phyloP scores from a whole-genome alignment of 352 stramenopile genomes.

The Globisporangium iwayamae region DNA sequence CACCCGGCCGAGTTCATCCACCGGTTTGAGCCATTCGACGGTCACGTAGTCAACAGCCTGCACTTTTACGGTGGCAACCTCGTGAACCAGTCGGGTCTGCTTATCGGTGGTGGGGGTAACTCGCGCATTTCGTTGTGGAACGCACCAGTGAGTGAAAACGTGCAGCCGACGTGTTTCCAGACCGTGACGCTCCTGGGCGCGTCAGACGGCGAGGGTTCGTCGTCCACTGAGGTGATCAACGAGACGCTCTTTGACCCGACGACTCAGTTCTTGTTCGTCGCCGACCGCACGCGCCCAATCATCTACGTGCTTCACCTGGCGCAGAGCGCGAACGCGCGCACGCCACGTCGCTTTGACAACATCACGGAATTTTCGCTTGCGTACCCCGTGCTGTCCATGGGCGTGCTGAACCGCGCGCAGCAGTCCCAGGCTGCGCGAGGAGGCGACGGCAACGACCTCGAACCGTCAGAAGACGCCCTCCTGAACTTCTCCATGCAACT shows the following conservation, averaged over 20 bases:
- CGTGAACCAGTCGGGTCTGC: conserved; percentile 38
- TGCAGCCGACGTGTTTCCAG: conserved; percentile 54
- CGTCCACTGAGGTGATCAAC: conserved; percentile 27
- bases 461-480: conserved; percentile 16
- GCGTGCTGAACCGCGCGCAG: conserved; percentile 50
- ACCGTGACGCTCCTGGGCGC: conserved; percentile 47
- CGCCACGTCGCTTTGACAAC: conserved; percentile 65
- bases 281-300: conserved; percentile 51
- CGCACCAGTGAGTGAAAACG: conserved; percentile 49
- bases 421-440: conserved; percentile 33
- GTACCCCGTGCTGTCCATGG: conserved; percentile 75
- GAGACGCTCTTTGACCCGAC: conserved; percentile 71
- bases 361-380: conserved; percentile 77
- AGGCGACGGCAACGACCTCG: conserved; percentile 24
- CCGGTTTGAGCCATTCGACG: conserved; percentile 74
- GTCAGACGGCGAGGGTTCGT: conserved; percentile 20
- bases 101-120: conserved; percentile 69
- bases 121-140: conserved; percentile 61
- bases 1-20: conserved; percentile 65
- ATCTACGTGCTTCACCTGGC: conserved; percentile 72
- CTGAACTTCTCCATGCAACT: conserved; percentile 74
- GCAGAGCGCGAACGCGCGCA: conserved; percentile 26
- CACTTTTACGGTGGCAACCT: conserved; percentile 64
- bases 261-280: conserved; percentile 77
- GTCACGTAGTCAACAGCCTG: conserved; percentile 62